These are phyloP conservation scores for Teratosphaeria zuluensis DNA, from an alignment of 2,329 filamentous ascomycete species.

Conservation along the genomic window DNA sequence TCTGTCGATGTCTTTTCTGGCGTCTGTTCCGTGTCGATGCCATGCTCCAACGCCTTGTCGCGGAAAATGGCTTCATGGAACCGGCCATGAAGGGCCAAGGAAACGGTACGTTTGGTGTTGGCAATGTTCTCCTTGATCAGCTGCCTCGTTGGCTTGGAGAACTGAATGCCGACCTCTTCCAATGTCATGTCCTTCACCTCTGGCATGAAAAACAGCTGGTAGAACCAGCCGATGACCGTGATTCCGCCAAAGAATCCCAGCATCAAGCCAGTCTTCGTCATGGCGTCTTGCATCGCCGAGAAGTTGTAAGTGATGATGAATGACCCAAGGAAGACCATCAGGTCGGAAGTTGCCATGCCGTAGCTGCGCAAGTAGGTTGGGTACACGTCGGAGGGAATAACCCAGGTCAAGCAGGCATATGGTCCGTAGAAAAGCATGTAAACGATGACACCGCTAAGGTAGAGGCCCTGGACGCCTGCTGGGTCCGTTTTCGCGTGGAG, in stretches of 20 bases:
- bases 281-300: constrained; percentile 57
- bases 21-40: not conserved
- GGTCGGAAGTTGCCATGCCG: constrained; percentile 63
- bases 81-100: not conserved
- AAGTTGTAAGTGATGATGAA: constrained; percentile 73
- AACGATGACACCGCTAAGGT: constrained; percentile 56
- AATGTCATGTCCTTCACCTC: constrained; percentile 56
- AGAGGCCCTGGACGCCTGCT: constrained; percentile 40
- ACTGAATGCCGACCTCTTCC: constrained; percentile 62
- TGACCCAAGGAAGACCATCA: constrained; percentile 58
- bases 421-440: constrained; percentile 60
- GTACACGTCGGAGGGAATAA: constrained; percentile 55
- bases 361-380: constrained; percentile 63
- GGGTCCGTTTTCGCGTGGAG: constrained; percentile 32
- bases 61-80: not conserved
- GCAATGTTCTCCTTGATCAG: constrained; percentile 51
- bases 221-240: constrained; percentile 59
- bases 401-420: constrained; percentile 17
- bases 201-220: constrained; percentile 64
- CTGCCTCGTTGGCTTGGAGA: constrained; percentile 52
- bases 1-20: not conserved
- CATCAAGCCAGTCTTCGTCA: constrained; percentile 54
- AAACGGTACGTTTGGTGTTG: constrained; percentile 22
- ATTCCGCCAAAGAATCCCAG: constrained; percentile 69
- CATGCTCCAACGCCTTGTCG: not conserved